A percentile compares a stretch with the other conserved stretches of the same genome.
phyloP scores from a whole-genome alignment of 2,329 filamentous ascomycete species.

The Harringtonia aguacate region DNA sequence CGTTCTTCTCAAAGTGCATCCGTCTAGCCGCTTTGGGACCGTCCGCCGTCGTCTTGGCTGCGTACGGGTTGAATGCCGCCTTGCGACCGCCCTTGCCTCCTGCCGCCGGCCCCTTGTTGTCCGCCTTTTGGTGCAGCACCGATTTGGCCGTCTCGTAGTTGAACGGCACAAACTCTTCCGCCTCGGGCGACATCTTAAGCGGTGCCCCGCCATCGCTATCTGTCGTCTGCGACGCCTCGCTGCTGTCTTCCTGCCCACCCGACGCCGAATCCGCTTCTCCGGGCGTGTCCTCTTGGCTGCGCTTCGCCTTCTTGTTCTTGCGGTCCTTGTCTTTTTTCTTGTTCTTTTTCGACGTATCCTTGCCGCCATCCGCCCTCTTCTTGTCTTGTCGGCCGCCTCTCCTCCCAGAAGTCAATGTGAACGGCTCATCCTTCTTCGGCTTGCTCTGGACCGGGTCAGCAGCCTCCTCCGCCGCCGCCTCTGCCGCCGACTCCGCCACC shows the following conservation, averaged over 20 bases:
- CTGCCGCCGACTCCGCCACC: no score
- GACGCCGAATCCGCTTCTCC: not conserved
- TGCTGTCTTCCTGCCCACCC: slow-evolving; percentile 5
- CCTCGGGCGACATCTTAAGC: slow-evolving; percentile 18
- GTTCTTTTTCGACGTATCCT: slow-evolving; percentile 4
- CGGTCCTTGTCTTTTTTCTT: slow-evolving; percentile 10
- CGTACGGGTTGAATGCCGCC: slow-evolving; percentile 22
- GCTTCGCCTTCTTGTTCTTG: not conserved
- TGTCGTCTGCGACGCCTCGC: slow-evolving; percentile 13
- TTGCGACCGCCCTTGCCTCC: slow-evolving; percentile 11
- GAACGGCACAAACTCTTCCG: slow-evolving; percentile 19
- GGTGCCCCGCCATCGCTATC: slow-evolving; percentile 28
- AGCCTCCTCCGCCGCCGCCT: no score
- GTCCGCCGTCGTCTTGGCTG: slow-evolving; percentile 15
- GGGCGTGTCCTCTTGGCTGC: not conserved
- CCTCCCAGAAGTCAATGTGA: slow-evolving; percentile 15
- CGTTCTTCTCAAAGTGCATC: slow-evolving; percentile 20
- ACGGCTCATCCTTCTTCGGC: no score
- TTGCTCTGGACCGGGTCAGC: no score
- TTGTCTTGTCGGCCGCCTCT: slow-evolving; percentile 9
- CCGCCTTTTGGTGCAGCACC: slow-evolving; percentile 18
- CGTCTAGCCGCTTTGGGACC: slow-evolving; percentile 20
- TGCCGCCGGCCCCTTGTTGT: slow-evolving; percentile 3
- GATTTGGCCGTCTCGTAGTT: slow-evolving; percentile 24
- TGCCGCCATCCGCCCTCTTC: slow-evolving; percentile 11